Conservation (phyloP, 2,329 filamentous ascomycete genomes). For the Podosphaera fusca region DNA sequence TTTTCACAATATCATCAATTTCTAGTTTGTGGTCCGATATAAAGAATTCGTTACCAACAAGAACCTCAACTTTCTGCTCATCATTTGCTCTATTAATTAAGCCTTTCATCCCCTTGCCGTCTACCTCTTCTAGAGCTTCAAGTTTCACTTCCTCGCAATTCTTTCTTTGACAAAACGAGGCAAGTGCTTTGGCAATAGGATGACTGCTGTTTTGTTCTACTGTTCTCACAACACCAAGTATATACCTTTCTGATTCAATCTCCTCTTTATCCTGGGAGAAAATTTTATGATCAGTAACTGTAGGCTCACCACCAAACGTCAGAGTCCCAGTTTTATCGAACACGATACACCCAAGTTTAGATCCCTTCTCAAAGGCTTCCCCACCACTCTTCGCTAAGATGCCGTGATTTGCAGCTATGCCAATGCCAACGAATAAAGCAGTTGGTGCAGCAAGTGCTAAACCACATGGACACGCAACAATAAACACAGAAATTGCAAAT, state of each 20-base stretch:
- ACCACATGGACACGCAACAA: conserved; percentile 37
- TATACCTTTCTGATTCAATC: conserved; percentile 12
- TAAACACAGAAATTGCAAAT: conserved; percentile 44
- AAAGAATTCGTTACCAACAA: conserved; percentile 53
- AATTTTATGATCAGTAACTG: conserved; percentile 24
- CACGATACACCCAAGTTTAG: conserved; percentile 28
- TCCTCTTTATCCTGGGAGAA: conserved; percentile 1
- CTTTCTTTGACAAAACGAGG: conserved; percentile 28
- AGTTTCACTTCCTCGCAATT: conserved; percentile 8
- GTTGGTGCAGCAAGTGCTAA: conserved; percentile 35
- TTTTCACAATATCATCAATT: conserved; percentile 17
- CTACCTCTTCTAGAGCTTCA: conserved; percentile 12
- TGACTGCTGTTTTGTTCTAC: conserved; percentile 54
- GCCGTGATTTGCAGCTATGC: conserved; percentile 30
- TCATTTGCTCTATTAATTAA: background rate
- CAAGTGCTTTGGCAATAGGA: conserved; percentile 48
- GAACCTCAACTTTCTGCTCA: conserved; percentile 20
- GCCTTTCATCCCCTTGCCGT: conserved; percentile 26
- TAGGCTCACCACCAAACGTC: conserved; percentile 41
- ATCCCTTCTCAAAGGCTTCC: conserved; percentile 35
- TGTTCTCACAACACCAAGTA: conserved; percentile 29
- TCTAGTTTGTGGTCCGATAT: conserved; percentile 27
- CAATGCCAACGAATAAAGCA: conserved; percentile 33
- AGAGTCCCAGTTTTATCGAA: conserved; percentile 39
- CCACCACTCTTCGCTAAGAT: conserved; percentile 35